These are phyloP conservation scores for Microsporum ferrugineum DNA, from an alignment of 2,329 filamentous ascomycete genomes.

Conservation along the genomic window DNA sequence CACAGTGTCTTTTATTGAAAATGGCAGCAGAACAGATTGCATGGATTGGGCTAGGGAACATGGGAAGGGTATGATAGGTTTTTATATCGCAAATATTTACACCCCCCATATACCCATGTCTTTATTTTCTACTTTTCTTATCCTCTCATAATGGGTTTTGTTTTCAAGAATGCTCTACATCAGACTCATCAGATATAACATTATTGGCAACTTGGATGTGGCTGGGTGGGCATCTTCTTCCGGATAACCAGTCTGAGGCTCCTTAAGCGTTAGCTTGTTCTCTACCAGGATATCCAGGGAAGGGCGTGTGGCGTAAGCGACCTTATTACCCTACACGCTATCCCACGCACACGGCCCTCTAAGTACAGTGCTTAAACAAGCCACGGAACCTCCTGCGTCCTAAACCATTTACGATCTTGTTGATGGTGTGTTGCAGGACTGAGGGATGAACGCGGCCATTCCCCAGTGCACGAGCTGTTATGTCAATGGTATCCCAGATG, in stretches of 20 bases:
- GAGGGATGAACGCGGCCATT: background rate
- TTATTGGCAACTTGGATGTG: background rate
- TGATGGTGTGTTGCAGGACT: background rate
- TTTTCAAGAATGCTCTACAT: background rate
- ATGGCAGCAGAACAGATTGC: constrained; percentile 9
- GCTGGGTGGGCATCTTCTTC: background rate
- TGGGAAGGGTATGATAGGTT: constrained; percentile 16
- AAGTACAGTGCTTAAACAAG: background rate
- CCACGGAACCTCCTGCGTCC: background rate
- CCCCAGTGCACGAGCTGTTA: background rate
- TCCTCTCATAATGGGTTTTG: background rate
- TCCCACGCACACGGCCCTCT: background rate
- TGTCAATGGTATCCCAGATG: background rate
- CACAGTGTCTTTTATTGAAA: background rate
- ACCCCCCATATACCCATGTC: background rate
- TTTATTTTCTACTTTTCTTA: background rate
- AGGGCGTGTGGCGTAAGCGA: background rate
- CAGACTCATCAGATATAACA: background rate
- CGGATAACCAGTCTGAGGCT: background rate
- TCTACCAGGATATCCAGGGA: background rate
- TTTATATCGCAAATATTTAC: background rate
- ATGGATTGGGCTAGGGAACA: constrained; percentile 21
- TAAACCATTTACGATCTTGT: background rate
- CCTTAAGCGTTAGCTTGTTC: background rate
- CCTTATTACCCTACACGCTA: background rate